Conservation (phyloP, 2,329 filamentous ascomycete species). For the Claviceps lovelessii region DNA sequence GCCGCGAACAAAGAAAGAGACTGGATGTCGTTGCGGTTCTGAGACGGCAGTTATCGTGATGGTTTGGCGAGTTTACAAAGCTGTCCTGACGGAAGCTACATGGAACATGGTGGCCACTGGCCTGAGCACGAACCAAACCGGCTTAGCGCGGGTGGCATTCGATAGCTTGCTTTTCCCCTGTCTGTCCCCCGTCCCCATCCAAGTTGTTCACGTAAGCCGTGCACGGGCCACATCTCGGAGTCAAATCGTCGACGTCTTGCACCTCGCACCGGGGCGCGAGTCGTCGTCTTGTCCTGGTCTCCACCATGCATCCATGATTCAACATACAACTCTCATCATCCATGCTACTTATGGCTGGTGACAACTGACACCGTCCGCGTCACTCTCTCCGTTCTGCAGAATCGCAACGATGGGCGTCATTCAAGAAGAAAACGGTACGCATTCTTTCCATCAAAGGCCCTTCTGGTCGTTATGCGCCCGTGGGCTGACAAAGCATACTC, state of each 20-base stretch:
- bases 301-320: not conserved
- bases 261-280: too few species aligned
- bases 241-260: not conserved
- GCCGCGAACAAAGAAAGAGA: not conserved
- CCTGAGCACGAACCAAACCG: constrained; percentile 14
- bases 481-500: not conserved
- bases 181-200: too few species aligned
- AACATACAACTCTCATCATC: not conserved
- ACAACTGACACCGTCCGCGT: not conserved
- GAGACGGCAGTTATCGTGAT: not conserved
- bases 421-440: constrained; percentile 20
- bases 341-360: not conserved
- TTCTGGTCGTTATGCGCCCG: not conserved
- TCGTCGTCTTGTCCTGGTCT: not conserved
- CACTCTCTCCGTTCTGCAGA: not conserved
- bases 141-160: constrained; percentile 16
- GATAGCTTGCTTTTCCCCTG: not conserved
- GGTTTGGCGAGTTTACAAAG: constrained; percentile 2
- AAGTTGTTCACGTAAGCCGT: constrained; percentile 16
- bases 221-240: constrained; percentile 10
- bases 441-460: not conserved
- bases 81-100: constrained; percentile 8
- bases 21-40: not conserved
- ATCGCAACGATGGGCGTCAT: constrained; percentile 8
- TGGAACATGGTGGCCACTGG: constrained; percentile 23